Evolutionary conservation across 768 basidiomycete species (phyloP), one percentile per base, ranked within the genome.

Genomic region (Tubosaeta brunneosetosa): DNA sequence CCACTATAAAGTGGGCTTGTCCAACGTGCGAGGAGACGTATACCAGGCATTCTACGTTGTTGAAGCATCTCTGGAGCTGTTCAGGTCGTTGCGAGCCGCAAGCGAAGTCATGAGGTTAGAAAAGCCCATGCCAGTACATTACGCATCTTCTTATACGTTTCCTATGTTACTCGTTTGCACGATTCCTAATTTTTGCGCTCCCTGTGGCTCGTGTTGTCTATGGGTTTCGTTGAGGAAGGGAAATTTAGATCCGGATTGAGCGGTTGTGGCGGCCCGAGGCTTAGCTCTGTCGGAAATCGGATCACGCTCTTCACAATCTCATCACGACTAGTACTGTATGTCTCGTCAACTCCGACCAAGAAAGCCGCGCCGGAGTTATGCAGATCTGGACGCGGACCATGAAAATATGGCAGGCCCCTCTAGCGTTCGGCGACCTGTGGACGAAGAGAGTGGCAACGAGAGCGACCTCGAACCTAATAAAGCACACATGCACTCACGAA

Each of bases 391-490:
- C 1, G 58, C 59, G 17, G 67, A 68, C 36, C 56, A 46, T 6
- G 63, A 62, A 8, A 61, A 57, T 3, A 3, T 17, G 3, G 77
- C 74, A 4, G 77, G 74, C 1, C 75, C 77, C 16, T 79, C 82
- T 5, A 63, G 46, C 11, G 38, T 40, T n/a, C 47, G 57, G 1
- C 47, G 57, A 2, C 40, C 51, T 1, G 19, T 44, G 5, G 57
- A 65, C 19, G 64, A 61, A n/a, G 60, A 61, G 13, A 55, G 19
- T 12, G 72, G 71, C 51, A 80, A 75, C 52, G 79, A 70, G 29
- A 83, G 82, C 61, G 84, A 85, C 56, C 84, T 86, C 64, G 69
- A 74, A 5, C 79, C 74, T 1, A 77, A 65, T 38, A 65, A 63
- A 37, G 66, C 66, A 16, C 71, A 63, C 7, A 62, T 62, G 5